Conservation (phyloP, 495 filamentous ascomycete genomes). For the Pseudomonodictys pantanalensis region DNA sequence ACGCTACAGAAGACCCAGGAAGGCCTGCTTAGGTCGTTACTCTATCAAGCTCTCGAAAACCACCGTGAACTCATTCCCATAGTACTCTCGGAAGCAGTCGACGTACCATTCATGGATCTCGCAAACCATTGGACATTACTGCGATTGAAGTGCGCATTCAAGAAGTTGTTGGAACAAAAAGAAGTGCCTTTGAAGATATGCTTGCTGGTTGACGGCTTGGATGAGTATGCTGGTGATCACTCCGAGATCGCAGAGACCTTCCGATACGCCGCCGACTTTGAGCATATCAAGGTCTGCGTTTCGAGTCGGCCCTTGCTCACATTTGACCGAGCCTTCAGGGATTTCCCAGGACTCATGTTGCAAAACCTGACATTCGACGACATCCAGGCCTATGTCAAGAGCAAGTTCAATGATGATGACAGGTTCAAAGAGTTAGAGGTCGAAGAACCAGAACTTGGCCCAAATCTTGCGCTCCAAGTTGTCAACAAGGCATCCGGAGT, state of each 20-base stretch:
- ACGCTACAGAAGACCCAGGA: slow-evolving; percentile 15
- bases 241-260: slow-evolving; percentile 8
- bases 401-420: not conserved
- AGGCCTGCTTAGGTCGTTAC: slow-evolving; percentile 13
- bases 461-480: slow-evolving; percentile 3
- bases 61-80: not conserved
- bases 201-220: slow-evolving; percentile 24
- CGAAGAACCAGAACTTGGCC: not conserved
- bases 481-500: slow-evolving; percentile 19
- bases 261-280: not conserved
- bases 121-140: slow-evolving; percentile 13
- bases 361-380: not conserved
- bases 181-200: not conserved
- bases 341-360: not conserved
- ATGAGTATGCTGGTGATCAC: slow-evolving; percentile 5
- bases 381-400: slow-evolving; percentile 3
- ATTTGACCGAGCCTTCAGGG: not conserved
- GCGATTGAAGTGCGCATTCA: not conserved
- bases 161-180: slow-evolving; percentile 1
- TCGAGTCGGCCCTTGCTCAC: slow-evolving; percentile 3
- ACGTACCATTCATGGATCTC: not conserved
- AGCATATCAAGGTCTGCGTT: slow-evolving; percentile 7
- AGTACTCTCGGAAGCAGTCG: not conserved
- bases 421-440: slow-evolving; percentile 8
- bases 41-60: slow-evolving; percentile 5